Base-by-base conservation (phyloP, 371 early-diverging fungal genomes). In the Mortierella sp. region DNA sequence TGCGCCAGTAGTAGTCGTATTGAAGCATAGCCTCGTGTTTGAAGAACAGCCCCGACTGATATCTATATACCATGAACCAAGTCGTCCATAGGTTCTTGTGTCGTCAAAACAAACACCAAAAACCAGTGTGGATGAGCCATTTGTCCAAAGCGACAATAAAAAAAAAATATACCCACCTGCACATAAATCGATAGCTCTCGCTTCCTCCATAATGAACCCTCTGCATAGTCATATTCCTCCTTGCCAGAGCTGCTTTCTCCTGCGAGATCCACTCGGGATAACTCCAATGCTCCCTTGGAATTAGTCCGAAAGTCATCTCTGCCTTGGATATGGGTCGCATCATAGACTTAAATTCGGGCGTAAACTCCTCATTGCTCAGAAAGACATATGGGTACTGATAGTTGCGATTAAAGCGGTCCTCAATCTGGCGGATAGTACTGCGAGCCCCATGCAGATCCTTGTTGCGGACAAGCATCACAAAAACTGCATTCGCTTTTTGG, bases 1-100 rank as follows among this genome's bases (percentile, higher is more conserved):
- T 86, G 6, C 99, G 82, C 98, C 99, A 99, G 79, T 97, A 99
- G 78, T 91, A 98, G 50, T 97, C 94, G 56, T 89, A 94, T 28
- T 87, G 80, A n/a, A 84, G 73, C 60, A 96, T 68, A 8, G 93
- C 72, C 19, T 90, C 91, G 72, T 98, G 96, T 64, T 85, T 79
- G 70, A 89, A 96, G 67, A 99, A 95, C 73, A 93, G 90, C 1
- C 98, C 97, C 3, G 96, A 96, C 58, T 94, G 90, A 70, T 88
- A 96, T 48, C 93, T 82, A 44, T 19, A 1, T 15, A 2, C n/a
- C 19, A 19, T 37, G 23, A 52, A n/a, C n/a, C n/a, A n/a, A n/a
- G n/a, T 24, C 21, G 3, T 52, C 52, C 19, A 7, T 2, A 23
- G 17, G 21, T n/a, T n/a, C n/a, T n/a, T n/a, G n/a, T n/a, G n/a